phyloP scores from a whole-genome alignment of 2,329 filamentous ascomycete species.

The Fusarium palustre region DNA sequence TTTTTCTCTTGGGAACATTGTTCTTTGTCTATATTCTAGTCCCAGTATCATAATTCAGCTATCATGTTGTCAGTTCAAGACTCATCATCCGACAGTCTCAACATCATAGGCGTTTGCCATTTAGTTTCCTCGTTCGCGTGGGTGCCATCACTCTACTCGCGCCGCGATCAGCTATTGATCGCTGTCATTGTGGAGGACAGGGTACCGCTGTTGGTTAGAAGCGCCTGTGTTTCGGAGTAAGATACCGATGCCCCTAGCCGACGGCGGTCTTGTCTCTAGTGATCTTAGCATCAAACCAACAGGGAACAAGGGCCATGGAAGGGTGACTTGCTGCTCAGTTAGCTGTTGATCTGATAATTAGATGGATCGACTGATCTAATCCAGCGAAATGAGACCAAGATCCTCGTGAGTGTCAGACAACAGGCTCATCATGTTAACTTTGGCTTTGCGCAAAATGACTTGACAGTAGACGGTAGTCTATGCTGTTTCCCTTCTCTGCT shows the following conservation, averaged over 20 bases:
- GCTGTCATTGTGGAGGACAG: constrained; percentile 35
- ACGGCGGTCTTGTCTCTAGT: constrained; percentile 39
- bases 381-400: neutral
- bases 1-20: neutral
- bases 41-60: neutral
- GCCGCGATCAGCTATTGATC: constrained; percentile 33
- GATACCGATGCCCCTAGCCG: constrained; percentile 43
- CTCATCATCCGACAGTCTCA: constrained; percentile 22
- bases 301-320: constrained; percentile 39
- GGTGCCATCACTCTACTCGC: constrained; percentile 35
- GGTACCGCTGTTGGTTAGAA: constrained; percentile 35
- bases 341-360: constrained; percentile 7
- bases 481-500: neutral
- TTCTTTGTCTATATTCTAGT: constrained; percentile 9
- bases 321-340: constrained; percentile 12
- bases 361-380: neutral
- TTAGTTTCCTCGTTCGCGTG: constrained; percentile 29
- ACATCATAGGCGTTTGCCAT: constrained; percentile 16
- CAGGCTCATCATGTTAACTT: neutral
- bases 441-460: neutral
- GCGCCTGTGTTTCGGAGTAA: constrained; percentile 44
- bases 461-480: neutral
- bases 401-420: neutral
- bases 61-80: constrained; percentile 22
- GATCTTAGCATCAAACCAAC: constrained; percentile 39